Conservation (phyloP, 2,329 filamentous ascomycete genomes). For the Aspergillus eucalypticola region DNA sequence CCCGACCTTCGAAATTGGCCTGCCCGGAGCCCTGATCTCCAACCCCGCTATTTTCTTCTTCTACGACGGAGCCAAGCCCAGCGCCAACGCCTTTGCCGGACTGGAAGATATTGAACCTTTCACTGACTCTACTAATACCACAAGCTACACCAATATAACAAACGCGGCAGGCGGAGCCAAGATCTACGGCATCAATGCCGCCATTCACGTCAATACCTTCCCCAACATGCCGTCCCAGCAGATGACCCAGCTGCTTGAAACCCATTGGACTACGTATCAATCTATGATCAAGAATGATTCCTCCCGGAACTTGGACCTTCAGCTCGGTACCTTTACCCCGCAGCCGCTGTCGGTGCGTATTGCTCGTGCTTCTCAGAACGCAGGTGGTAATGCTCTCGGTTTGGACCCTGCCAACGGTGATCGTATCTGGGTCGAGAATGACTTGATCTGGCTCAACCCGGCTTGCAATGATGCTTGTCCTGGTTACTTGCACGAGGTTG, state of each 20-base stretch:
- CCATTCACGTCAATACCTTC: slow-evolving; percentile 12
- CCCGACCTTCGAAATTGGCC: slow-evolving; percentile 13
- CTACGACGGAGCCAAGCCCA: slow-evolving; percentile 12
- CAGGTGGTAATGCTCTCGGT: slow-evolving; percentile 13
- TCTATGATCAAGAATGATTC: slow-evolving; percentile 9
- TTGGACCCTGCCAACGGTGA: slow-evolving; percentile 12
- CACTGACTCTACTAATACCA: slow-evolving; percentile 6
- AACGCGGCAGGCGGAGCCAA: slow-evolving; percentile 12
- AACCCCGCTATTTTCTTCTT: slow-evolving; percentile 15
- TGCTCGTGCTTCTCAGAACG: background rate
- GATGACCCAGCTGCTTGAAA: slow-evolving; percentile 7
- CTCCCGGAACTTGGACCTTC: slow-evolving; percentile 1
- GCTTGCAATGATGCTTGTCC: slow-evolving; percentile 11
- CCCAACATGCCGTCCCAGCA: slow-evolving; percentile 9
- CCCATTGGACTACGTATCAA: slow-evolving; percentile 9
- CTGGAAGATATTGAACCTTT: slow-evolving; percentile 11
- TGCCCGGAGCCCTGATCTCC: slow-evolving; percentile 7
- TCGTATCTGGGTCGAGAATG: slow-evolving; percentile 16
- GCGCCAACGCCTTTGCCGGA: slow-evolving; percentile 8
- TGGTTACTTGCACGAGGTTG: slow-evolving; percentile 8
- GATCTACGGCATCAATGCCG: slow-evolving; percentile 14
- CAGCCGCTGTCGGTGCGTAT: slow-evolving; percentile 12
- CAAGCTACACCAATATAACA: slow-evolving; percentile 8
- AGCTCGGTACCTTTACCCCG: slow-evolving; percentile 10
- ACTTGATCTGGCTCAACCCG: slow-evolving; percentile 11